Evolutionary conservation across 2,329 filamentous ascomycete genomes (phyloP).

Genomic region (Penicillium sp.): DNA sequence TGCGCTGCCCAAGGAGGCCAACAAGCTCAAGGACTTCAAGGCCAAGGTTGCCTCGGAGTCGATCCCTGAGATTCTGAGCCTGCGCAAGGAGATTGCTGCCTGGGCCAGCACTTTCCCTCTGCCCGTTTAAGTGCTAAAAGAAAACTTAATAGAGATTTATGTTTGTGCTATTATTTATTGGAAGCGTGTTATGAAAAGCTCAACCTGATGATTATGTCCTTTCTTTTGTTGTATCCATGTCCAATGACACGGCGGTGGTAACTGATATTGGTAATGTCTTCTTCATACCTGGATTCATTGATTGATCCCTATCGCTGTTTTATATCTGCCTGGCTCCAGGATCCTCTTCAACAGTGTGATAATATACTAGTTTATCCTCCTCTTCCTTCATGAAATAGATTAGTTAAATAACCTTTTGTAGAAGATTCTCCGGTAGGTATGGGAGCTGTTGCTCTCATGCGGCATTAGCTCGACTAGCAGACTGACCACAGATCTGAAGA

Average conservation of each 20-base stretch:
- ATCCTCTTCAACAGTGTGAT: slow-evolving; percentile 14
- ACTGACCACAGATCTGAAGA: too few species aligned
- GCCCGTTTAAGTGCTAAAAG: slow-evolving; percentile 48
- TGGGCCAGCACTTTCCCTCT: slow-evolving; percentile 93
- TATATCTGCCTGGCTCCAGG: not conserved
- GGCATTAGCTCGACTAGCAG: too few species aligned
- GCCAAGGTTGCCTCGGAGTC: slow-evolving; percentile 77
- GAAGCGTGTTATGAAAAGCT: slow-evolving; percentile 10
- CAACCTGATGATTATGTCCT: slow-evolving; percentile 14
- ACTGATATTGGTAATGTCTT: slow-evolving; percentile 8
- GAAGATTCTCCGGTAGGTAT: too few species aligned
- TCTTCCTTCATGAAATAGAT: too few species aligned
- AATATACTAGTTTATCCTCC: slow-evolving; percentile 10
- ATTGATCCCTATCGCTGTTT: not conserved
- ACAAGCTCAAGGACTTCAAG: slow-evolving; percentile 99
- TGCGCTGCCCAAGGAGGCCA: slow-evolving; percentile 87
- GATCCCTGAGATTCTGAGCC: slow-evolving; percentile 73
- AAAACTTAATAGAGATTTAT: not conserved
- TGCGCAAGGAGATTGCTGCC: slow-evolving; percentile 81
- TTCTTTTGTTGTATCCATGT: not conserved
- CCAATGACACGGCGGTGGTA: not conserved
- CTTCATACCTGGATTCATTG: not conserved
- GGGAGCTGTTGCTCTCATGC: too few species aligned
- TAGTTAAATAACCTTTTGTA: too few species aligned
- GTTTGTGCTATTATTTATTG: slow-evolving; percentile 1